Evolutionary conservation across 768 basidiomycete species (phyloP).

Genomic region (Phanerochaete carnosa): DNA sequence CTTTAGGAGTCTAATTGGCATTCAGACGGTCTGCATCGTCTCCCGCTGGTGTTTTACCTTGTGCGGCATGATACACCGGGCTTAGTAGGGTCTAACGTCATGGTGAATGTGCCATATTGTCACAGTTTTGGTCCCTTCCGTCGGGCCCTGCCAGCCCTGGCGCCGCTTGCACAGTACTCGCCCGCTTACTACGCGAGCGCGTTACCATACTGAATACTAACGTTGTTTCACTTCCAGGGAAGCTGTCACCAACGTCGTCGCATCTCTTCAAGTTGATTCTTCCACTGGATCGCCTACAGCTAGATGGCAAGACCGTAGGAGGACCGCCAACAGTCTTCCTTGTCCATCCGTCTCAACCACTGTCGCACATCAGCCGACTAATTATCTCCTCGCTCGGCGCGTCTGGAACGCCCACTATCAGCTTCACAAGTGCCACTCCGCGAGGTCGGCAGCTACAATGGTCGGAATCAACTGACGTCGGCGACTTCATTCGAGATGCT

Average conservation of each 20-base stretch:
- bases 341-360: constrained; percentile 65
- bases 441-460: constrained; percentile 41
- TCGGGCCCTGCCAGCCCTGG: too few relatives aligned
- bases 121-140: neutral
- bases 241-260: constrained; percentile 57
- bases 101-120: neutral
- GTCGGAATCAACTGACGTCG: constrained; percentile 61
- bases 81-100: neutral
- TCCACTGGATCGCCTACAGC: constrained; percentile 34
- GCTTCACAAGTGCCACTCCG: constrained; percentile 41
- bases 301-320: constrained; percentile 21
- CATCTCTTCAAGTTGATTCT: constrained; percentile 67
- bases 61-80: neutral
- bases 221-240: constrained; percentile 35
- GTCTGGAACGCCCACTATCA: constrained; percentile 29
- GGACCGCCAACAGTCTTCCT: constrained; percentile 51
- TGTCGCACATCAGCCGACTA: constrained; percentile 59
- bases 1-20: neutral
- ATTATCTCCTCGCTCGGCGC: constrained; percentile 45
- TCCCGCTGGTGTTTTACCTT: neutral
- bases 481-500: constrained; percentile 63
- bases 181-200: neutral
- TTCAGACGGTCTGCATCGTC: neutral
- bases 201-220: neutral
- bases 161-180: neutral